phyloP scores from a whole-genome alignment of 495 filamentous ascomycete species.

The Aspergillus biplanus region DNA sequence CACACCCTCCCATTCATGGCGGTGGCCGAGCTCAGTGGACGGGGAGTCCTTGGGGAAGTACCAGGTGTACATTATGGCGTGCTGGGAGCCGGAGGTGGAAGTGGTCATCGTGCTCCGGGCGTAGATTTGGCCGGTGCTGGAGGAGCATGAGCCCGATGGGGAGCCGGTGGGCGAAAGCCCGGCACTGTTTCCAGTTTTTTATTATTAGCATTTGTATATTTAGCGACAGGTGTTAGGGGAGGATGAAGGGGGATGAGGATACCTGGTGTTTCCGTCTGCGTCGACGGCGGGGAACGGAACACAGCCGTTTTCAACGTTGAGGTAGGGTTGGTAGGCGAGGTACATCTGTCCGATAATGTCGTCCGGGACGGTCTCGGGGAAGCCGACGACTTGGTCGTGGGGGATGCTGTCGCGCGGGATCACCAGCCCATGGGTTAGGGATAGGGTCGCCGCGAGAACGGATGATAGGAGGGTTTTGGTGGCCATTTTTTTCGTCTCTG shows the following conservation, averaged over 20 bases:
- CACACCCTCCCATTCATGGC: constrained; percentile 57
- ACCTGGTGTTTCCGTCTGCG: constrained; percentile 52
- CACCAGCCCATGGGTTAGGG: constrained; percentile 20
- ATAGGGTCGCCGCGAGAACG: constrained; percentile 18
- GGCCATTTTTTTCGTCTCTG: constrained; percentile 10
- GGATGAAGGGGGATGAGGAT: neutral
- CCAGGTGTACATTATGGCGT: constrained; percentile 59
- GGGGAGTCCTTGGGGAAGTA: constrained; percentile 55
- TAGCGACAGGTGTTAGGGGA: neutral
- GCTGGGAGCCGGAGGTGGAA: constrained; percentile 38
- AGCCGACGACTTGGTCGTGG: constrained; percentile 49
- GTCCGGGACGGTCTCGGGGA: constrained; percentile 51
- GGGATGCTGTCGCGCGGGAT: constrained; percentile 40
- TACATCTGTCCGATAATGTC: constrained; percentile 45
- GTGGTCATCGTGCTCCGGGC: constrained; percentile 41
- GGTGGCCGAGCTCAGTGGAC: constrained; percentile 47
- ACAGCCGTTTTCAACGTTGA: constrained; percentile 56
- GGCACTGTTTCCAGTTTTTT: constrained; percentile 30
- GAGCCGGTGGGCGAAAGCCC: constrained; percentile 44
- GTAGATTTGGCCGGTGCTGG: constrained; percentile 55
- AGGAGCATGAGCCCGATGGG: constrained; percentile 44
- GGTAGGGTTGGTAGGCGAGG: constrained; percentile 52
- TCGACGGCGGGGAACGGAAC: constrained; percentile 60
- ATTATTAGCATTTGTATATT: neutral
- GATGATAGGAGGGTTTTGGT: constrained; percentile 22